Evolutionary conservation across 2,329 filamentous ascomycete species (phyloP).

Genomic region (Neofusicoccum cordaticola): DNA sequence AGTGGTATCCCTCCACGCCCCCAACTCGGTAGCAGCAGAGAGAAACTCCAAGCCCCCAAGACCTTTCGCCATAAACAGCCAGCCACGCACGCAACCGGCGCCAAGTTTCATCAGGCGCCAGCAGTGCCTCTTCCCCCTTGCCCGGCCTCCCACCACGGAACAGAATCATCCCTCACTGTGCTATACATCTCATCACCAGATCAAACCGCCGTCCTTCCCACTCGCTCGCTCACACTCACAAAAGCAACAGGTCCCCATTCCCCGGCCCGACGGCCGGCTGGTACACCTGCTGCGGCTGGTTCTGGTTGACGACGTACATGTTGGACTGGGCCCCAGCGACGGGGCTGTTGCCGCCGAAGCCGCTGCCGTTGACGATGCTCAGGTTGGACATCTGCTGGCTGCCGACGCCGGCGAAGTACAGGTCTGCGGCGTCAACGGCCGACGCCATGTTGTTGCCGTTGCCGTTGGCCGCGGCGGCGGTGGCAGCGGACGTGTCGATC

Average conservation of each 20-base stretch:
- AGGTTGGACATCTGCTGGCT: constrained; percentile 72
- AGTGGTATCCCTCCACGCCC: no score
- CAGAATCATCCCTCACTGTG: no score
- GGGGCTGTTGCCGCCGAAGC: constrained; percentile 20
- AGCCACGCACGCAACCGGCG: not conserved
- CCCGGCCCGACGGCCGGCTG: constrained; percentile 63
- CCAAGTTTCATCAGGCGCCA: not conserved
- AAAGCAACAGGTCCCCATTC: constrained; percentile 70
- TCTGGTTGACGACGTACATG: constrained; percentile 74
- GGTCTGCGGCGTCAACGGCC: constrained; percentile 80
- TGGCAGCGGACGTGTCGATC: constrained; percentile 18
- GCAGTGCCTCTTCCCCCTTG: not conserved
- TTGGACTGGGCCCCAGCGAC: constrained; percentile 38
- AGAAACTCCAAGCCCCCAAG: not conserved
- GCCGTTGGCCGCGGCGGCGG: not conserved
- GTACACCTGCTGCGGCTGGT: constrained; percentile 72
- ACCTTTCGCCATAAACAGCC: no score
- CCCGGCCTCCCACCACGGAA: no score
- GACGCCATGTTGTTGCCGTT: constrained; percentile 56
- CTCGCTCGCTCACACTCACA: constrained; percentile 40
- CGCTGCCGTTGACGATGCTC: constrained; percentile 56
- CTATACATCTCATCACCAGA: not conserved
- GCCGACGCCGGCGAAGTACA: constrained; percentile 81
- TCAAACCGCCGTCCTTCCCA: not conserved
- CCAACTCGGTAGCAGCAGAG: not conserved